phyloP scores from a whole-genome alignment of 495 filamentous ascomycete genomes.

The Penicillium subrubescens region DNA sequence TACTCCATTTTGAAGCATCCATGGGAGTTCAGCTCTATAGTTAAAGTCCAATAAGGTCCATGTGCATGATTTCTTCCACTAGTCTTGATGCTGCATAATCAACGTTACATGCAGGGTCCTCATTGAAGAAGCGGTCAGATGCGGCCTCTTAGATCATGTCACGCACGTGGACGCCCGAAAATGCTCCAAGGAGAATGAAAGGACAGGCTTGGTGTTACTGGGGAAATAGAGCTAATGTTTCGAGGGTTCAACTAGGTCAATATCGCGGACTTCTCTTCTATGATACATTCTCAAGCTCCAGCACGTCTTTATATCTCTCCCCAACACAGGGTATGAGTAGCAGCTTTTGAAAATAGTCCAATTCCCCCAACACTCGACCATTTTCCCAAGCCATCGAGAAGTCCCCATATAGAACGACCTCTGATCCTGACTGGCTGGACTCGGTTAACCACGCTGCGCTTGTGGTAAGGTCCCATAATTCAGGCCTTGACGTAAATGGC shows the following conservation, averaged over 20 bases:
- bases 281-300: not conserved
- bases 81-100: not conserved
- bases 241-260: no score
- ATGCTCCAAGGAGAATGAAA: not conserved
- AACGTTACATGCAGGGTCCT: not conserved
- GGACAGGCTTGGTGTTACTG: not conserved
- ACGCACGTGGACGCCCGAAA: not conserved
- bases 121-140: not conserved
- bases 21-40: not conserved
- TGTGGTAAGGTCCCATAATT: constrained; percentile 5
- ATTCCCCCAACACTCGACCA: constrained; percentile 1
- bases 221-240: not conserved
- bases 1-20: not conserved
- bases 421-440: not conserved
- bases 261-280: not conserved
- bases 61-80: not conserved
- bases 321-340: constrained; percentile 16
- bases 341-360: constrained; percentile 10
- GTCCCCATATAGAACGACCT: constrained; percentile 13
- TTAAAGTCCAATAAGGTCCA: not conserved
- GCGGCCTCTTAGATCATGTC: not conserved
- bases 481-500: constrained; percentile 2
- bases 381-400: constrained; percentile 14
- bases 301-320: constrained; percentile 7
- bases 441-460: constrained; percentile 10